phyloP scores from a whole-genome alignment of 2,329 filamentous ascomycete species.

The Pseudopithomyces chartarum region DNA sequence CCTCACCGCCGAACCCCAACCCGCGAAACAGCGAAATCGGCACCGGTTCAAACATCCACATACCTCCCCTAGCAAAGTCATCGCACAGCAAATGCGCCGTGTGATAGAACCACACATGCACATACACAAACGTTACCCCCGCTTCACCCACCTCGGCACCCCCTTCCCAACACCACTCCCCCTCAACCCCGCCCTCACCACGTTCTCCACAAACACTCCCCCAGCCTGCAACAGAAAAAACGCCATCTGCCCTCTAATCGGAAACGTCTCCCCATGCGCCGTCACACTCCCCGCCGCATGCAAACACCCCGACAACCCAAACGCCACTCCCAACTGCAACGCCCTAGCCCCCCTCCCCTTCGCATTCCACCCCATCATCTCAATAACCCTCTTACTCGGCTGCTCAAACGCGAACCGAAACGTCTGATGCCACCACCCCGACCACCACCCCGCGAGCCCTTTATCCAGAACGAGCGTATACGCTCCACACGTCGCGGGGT shows the following conservation, averaged over 20 bases:
- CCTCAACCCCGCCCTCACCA: conserved; percentile 30
- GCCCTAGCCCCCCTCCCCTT: conserved; percentile 44
- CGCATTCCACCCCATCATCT: conserved; percentile 31
- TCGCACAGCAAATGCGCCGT: conserved; percentile 72
- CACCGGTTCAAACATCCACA: conserved; percentile 85
- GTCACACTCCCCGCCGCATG: conserved; percentile 75
- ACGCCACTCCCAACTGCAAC: conserved; percentile 59
- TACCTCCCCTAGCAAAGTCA: conserved; percentile 73
- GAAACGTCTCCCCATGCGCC: conserved; percentile 57
- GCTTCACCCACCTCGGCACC: conserved; percentile 55
- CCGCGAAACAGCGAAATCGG: conserved; percentile 73
- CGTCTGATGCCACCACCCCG: conserved; percentile 87
- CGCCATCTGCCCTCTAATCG: conserved; percentile 57
- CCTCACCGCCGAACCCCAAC: conserved; percentile 65
- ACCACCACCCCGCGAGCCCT: conserved; percentile 83
- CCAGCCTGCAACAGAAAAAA: conserved; percentile 77
- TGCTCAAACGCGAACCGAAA: conserved; percentile 76
- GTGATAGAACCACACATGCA: conserved; percentile 68
- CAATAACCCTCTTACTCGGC: conserved; percentile 58
- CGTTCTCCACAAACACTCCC: conserved; percentile 66
- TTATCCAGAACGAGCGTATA: conserved; percentile 63
- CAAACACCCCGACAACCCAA: conserved; percentile 68
- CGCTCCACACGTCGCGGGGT: conserved; percentile 62
- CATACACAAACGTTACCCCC: conserved; percentile 66
- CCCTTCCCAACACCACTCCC: conserved; percentile 36